phyloP scores from a whole-genome alignment of 805 yeast genomes.

The Metschnikowia sp. region DNA sequence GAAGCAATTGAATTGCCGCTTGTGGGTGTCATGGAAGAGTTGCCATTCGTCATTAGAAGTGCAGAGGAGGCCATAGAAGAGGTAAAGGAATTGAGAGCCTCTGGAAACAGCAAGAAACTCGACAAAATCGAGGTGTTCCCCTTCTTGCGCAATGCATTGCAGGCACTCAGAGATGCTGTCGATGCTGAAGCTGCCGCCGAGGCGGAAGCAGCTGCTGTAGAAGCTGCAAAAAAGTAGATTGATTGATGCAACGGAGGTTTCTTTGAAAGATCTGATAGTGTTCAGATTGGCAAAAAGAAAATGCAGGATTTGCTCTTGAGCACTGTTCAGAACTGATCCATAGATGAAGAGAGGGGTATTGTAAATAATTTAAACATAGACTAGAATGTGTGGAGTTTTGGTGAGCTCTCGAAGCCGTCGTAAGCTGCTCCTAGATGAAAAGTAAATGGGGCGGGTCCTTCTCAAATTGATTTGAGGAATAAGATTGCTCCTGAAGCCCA shows the following conservation, averaged over 20 bases:
- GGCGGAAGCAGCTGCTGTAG: neutral
- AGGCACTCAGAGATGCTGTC: constrained; percentile 12
- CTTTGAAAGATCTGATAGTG: no score
- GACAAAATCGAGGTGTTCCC: constrained; percentile 41
- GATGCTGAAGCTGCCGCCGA: constrained; percentile 9
- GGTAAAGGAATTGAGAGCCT: constrained; percentile 47
- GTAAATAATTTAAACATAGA: no score
- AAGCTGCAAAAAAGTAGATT: neutral
- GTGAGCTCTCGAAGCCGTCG: no score
- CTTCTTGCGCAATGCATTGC: constrained; percentile 33
- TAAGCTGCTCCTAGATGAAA: no score
- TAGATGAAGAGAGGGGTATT: no score
- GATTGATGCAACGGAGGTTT: neutral
- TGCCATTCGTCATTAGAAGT: constrained; percentile 37
- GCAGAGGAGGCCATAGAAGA: constrained; percentile 42
- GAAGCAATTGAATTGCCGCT: constrained; percentile 30
- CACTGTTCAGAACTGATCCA: no score
- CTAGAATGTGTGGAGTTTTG: no score
- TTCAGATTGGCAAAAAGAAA: no score
- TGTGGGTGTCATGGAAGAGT: constrained; percentile 38
- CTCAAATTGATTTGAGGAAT: no score
- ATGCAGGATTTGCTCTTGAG: no score
- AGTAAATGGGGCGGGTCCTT: no score
- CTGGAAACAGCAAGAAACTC: constrained; percentile 26
- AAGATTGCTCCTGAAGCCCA: no score